Percentiles rank a stretch among this genome's conserved stretches.
Evolutionary conservation across 169 alveolate species (phyloP).

Genomic region (Toxoplasma gondii): DNA sequence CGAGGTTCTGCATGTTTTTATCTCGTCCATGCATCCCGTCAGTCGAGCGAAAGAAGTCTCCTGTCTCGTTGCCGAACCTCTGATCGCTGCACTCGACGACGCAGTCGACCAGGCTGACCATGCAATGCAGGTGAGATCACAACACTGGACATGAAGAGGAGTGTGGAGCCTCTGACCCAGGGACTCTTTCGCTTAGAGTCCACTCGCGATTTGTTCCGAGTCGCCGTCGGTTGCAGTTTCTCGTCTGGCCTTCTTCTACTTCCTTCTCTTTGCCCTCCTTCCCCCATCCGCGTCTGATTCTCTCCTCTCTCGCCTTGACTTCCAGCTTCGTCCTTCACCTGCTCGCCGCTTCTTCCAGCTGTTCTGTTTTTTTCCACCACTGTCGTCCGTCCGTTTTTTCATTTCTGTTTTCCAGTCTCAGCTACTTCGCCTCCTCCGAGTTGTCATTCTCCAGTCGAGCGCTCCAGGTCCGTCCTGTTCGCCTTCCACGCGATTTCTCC

Average conservation of each 20-base stretch:
- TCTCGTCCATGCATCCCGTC: slow-evolving; percentile 36
- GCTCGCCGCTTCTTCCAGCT: no score
- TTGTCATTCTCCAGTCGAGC: slow-evolving; percentile 51
- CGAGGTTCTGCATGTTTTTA: slow-evolving; percentile 51
- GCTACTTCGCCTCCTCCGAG: slow-evolving; percentile 57
- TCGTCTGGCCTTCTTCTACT: no score
- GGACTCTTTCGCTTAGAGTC: no score
- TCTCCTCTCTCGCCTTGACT: no score
- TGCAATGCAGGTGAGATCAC: slow-evolving; percentile 35
- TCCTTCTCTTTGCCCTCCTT: no score
- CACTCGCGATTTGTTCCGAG: no score
- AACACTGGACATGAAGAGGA: no score
- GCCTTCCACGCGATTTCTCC: slow-evolving; percentile 38
- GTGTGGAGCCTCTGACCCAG: no score
- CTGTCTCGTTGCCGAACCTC: slow-evolving; percentile 49
- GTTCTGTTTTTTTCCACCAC: background rate
- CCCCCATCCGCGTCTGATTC: no score
- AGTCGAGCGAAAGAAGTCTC: slow-evolving; percentile 47
- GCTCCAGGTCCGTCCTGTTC: slow-evolving; percentile 31
- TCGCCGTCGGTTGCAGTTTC: no score
- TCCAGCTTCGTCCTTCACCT: no score
- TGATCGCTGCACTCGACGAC: slow-evolving; percentile 34
- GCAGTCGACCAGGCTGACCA: slow-evolving; percentile 39
- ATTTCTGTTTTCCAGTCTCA: slow-evolving; percentile 44
- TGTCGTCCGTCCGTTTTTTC: background rate